Base-by-base conservation (phyloP, 805 yeast species). In the Lipomyces yamanashiensis region DNA sequence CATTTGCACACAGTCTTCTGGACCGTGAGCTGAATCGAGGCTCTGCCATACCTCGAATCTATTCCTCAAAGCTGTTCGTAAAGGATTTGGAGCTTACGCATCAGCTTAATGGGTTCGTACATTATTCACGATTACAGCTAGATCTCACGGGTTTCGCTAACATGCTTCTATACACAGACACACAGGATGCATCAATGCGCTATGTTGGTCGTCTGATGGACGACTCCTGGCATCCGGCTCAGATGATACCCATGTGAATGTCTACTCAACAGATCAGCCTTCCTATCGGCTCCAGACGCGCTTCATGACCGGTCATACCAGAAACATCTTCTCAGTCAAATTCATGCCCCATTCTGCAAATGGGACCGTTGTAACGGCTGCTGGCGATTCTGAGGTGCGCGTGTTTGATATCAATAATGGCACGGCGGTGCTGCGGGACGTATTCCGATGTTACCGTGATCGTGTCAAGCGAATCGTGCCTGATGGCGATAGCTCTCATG, bases 181-280 rank as follows among this genome's bases (percentile, higher is more conserved):
- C 44, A 39, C 59, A 8, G 70, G 70, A 6, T 67, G 70, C 40
- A 50, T 67, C 33, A 67, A 67, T 47, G 54, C 70, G 5, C 43
- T 67, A 19, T 54, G 63, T 52, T 67, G 70, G 70, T 67, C 70
- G 6, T 49, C 54, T 2, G 64, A 67, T 36, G 70, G 70, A 19
- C 55, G 47, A 10, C 57, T 54, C 13, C 64, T 67, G 21, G 66
- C 67, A 4, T 67, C 70, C 5, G 70, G 70, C 21, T 54, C 68
- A 19, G 70, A 67, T 45, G 70, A 67, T 44, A 67, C 66, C n/a
- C 58, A 61, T 43, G 43, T 67, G 21, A 58, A 67, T 44, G 39
- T 67, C 47, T 67, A 67, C 59, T 43, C 56, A n/a, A 67, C 70
- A 21, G 62, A 37, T 17, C 8, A 12, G 12, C 61, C 64, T 8